Evolutionary conservation across 805 yeast species (phyloP), one percentile per base, ranked within the genome.

Genomic region (Candida awuae): DNA sequence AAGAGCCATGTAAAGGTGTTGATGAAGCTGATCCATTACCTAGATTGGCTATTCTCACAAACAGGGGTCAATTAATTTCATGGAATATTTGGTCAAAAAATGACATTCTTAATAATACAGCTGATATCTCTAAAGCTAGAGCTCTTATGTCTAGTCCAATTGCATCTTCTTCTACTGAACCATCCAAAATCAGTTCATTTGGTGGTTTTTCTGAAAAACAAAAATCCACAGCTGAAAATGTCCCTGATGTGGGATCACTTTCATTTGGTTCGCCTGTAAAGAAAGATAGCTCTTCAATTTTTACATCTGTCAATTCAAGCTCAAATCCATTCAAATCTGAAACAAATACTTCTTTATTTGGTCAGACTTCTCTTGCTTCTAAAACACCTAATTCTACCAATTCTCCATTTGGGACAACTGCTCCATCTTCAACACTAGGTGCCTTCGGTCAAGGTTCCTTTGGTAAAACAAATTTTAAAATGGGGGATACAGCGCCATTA

Each of bases 21-120:
- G 84, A 80, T 1, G 65, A 65, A 29, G 73, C 75, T 8, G 65
- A 54, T 1, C 77, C 84, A 29, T 62, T 84, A 41, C 95, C 95
- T 0, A 63, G 82, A 21, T 42, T 84, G 13, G 73, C 80, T 63
- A 62, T 73, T 8, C 56, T 84, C 42, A 78, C 79, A 33, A 71
- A 79, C 47, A 71, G 71, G 41, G 94, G 94, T 28, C 65, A 59
- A 25, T 53, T 85, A 18, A 58, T 75, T 30, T 66, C 72, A 4
- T 83, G 90, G 82, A 71, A 81, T 58, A 50, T 84, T 1, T 77
- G 76, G 55, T 75, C 79, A 48, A 61, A 70, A 16, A 56, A 62
- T 2, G 81, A 75, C 1, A 62, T 81, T 14, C 68, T 68, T 21
- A 40, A 36, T 14, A 23, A 37, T 15, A 37, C 33, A 6, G 33